Conservation (phyloP, 2,329 filamentous ascomycete species). For the Dactylonectria estremocensis region DNA sequence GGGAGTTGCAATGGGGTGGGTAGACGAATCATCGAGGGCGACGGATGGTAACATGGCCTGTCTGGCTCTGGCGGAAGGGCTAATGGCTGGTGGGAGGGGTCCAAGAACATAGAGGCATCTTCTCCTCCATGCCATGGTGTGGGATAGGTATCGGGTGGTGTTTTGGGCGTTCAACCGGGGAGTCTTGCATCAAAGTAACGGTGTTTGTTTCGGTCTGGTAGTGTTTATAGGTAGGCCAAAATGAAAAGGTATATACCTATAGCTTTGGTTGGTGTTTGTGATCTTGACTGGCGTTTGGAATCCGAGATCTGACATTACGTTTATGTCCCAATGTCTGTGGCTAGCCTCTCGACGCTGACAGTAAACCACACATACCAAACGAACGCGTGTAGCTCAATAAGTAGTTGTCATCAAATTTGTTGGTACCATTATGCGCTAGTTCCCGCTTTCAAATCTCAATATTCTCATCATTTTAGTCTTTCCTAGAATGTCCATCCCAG, state of each 20-base stretch:
- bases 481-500: background rate
- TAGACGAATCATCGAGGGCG: slow-evolving; percentile 18
- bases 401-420: background rate
- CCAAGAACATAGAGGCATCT: slow-evolving; percentile 33
- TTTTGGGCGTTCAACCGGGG: slow-evolving; percentile 48
- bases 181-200: slow-evolving; percentile 48
- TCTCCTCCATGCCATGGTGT: slow-evolving; percentile 21
- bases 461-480: background rate
- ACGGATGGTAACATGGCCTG: slow-evolving; percentile 12
- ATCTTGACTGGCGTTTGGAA: background rate
- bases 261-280: background rate
- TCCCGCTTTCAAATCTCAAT: slow-evolving; percentile 16
- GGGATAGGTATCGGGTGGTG: slow-evolving; percentile 42
- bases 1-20: slow-evolving; percentile 16
- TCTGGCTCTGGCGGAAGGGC: slow-evolving; percentile 24
- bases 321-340: background rate
- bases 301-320: background rate
- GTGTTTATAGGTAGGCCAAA: slow-evolving; percentile 25
- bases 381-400: slow-evolving; percentile 19
- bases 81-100: slow-evolving; percentile 26
- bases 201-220: slow-evolving; percentile 37
- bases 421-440: background rate
- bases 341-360: too few species aligned
- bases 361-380: background rate
- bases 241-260: slow-evolving; percentile 14